These are phyloP conservation scores for Emmonsia crescens DNA, from an alignment of 2,329 filamentous ascomycete species.

Conservation along the genomic window DNA sequence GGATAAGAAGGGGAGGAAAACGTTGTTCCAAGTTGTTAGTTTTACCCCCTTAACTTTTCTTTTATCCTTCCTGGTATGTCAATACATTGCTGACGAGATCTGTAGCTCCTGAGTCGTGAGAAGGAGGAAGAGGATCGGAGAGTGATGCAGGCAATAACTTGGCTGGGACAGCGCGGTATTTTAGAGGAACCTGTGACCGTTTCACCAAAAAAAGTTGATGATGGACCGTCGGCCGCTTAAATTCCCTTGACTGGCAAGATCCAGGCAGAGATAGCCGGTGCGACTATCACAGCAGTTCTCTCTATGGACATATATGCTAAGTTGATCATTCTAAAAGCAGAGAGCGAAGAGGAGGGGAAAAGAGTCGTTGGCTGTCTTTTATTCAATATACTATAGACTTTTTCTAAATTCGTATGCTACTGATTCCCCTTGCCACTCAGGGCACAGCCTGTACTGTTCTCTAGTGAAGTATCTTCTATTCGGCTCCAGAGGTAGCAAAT, in stretches of 20 bases:
- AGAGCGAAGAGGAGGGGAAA: background rate
- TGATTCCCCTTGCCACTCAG: background rate
- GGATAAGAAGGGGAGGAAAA: slow-evolving; percentile 25
- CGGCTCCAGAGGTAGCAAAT: too few relatives aligned
- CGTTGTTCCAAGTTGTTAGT: slow-evolving; percentile 35
- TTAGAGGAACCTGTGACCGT: slow-evolving; percentile 22
- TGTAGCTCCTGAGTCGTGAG: slow-evolving; percentile 33
- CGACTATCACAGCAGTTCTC: background rate
- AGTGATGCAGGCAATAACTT: slow-evolving; percentile 33
- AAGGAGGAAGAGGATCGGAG: slow-evolving; percentile 32
- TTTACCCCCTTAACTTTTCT: background rate
- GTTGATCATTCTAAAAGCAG: background rate
- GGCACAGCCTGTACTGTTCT: background rate
- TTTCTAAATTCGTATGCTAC: background rate
- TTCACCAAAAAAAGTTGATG: background rate
- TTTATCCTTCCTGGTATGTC: background rate
- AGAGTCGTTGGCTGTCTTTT: background rate
- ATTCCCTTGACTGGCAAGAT: background rate
- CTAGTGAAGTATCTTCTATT: background rate
- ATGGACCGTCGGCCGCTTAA: background rate
- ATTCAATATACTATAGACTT: background rate
- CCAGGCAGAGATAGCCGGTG: background rate
- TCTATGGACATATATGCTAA: background rate
- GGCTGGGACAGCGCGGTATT: slow-evolving; percentile 32
- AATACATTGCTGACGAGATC: background rate